These are phyloP conservation scores for Euclidium syriacum DNA, from an alignment of 345 rosid species.

Conservation along the genomic window DNA sequence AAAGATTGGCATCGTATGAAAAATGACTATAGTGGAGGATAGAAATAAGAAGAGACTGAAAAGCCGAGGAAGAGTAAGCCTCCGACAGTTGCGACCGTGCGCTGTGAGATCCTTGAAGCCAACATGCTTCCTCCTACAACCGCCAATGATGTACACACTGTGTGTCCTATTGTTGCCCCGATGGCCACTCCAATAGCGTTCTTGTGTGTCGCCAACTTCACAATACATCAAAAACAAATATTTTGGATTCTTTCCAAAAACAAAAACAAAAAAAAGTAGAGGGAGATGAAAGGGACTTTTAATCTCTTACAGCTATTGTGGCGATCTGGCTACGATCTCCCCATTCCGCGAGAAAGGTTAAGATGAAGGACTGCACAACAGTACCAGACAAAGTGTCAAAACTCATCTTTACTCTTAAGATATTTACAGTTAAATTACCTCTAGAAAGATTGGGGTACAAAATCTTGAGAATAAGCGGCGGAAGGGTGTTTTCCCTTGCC, in stretches of 20 bases:
- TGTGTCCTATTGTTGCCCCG: slow-evolving; percentile 85
- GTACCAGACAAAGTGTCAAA: slow-evolving; percentile 5
- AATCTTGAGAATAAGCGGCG: slow-evolving; percentile 92
- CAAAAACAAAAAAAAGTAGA: background rate
- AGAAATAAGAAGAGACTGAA: slow-evolving; percentile 88
- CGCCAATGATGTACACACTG: slow-evolving; percentile 84
- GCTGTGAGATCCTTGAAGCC: slow-evolving; percentile 91
- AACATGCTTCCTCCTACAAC: slow-evolving; percentile 99
- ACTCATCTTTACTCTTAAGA: background rate
- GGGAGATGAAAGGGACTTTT: background rate
- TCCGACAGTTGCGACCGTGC: slow-evolving; percentile 87
- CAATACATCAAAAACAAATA: slow-evolving; percentile 1
- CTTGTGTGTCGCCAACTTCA: slow-evolving; percentile 96
- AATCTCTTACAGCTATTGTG: slow-evolving; percentile 91
- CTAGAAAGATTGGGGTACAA: slow-evolving; percentile 95
- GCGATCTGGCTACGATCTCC: slow-evolving; percentile 99
- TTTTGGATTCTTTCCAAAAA: background rate
- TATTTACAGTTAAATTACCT: slow-evolving; percentile 37
- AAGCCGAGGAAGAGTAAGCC: slow-evolving; percentile 92
- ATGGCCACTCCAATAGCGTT: slow-evolving; percentile 90
- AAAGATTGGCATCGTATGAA: background rate
- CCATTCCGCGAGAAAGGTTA: slow-evolving; percentile 99
- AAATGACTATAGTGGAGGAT: slow-evolving; percentile 74
- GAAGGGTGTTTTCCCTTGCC: slow-evolving; percentile 72
- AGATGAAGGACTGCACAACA: slow-evolving; percentile 70